Conservation (phyloP, 2,329 filamentous ascomycete species). For the Aureobasidium sp. region DNA sequence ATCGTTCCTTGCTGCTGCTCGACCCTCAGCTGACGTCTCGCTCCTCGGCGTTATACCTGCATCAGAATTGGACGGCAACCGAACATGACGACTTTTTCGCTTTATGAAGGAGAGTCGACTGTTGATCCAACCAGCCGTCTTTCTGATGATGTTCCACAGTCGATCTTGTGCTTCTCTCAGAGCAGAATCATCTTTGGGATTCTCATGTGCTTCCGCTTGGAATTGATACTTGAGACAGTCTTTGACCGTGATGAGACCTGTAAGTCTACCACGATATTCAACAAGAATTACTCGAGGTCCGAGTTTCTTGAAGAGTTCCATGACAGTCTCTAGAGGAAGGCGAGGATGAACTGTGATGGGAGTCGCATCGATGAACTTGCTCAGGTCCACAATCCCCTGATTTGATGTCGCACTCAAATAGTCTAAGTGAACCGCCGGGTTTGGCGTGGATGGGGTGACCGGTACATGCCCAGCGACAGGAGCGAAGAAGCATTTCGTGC, state of each 20-base stretch:
- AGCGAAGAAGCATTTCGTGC: constrained; percentile 64
- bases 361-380: constrained; percentile 78
- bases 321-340: constrained; percentile 87
- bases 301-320: constrained; percentile 98
- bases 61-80: constrained; percentile 2
- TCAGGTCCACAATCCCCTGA: constrained; percentile 63
- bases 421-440: constrained; percentile 46
- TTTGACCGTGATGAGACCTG: constrained; percentile 87
- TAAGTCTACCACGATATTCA: constrained; percentile 76
- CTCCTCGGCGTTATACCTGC: background rate
- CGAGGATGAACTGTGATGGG: constrained; percentile 87
- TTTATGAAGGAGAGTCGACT: background rate
- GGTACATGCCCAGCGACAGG: constrained; percentile 9
- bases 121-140: constrained; percentile 22
- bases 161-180: constrained; percentile 53
- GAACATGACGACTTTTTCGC: constrained; percentile 2
- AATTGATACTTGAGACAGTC: constrained; percentile 97
- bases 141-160: constrained; percentile 45
- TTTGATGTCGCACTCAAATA: constrained; percentile 48
- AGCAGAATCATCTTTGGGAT: constrained; percentile 51
- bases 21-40: background rate
- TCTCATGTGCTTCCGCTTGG: constrained; percentile 82
- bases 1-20: constrained; percentile 8
- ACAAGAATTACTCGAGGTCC: constrained; percentile 88
- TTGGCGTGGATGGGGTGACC: constrained; percentile 24